phyloP scores from a whole-genome alignment of 1,284 basidiomycete genomes.

The Melanopsichium pennsylvanicum region DNA sequence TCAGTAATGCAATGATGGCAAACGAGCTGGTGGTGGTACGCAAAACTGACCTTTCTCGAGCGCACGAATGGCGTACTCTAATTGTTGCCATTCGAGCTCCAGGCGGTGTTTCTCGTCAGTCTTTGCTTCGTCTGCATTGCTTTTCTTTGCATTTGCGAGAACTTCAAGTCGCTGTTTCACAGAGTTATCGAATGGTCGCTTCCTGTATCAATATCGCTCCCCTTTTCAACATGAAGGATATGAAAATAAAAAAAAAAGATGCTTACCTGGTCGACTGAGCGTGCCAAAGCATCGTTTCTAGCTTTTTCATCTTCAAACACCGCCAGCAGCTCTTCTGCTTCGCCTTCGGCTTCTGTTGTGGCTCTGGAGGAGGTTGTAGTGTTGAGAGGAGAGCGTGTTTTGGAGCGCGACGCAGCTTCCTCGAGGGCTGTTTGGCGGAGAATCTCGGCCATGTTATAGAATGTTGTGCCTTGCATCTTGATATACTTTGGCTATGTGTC shows the following conservation, averaged over 20 bases:
- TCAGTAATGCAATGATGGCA: too few species aligned
- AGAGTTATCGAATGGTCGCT: too few species aligned
- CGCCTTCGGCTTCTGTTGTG: conserved; percentile 7
- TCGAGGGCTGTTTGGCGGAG: conserved; percentile 29
- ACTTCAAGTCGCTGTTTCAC: conserved; percentile 17
- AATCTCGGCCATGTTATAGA: conserved; percentile 28
- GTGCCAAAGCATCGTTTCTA: conserved; percentile 28
- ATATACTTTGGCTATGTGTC: too few species aligned
- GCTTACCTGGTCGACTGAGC: conserved; percentile 21
- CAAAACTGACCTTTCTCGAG: conserved; percentile 37
- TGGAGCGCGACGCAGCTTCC: conserved; percentile 35
- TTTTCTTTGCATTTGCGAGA: conserved; percentile 5
- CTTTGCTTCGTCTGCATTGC: background rate
- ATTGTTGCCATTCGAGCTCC: conserved; percentile 41
- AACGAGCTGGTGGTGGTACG: too few species aligned
- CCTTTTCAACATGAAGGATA: too few species aligned
- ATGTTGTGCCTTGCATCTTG: conserved; percentile 23
- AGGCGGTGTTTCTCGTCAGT: conserved; percentile 4
- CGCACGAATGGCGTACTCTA: conserved; percentile 26
- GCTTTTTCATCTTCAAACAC: conserved; percentile 39
- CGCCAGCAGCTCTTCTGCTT: conserved; percentile 25
- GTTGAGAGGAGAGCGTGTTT: conserved; percentile 26
- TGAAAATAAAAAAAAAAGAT: too few species aligned
- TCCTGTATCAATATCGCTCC: too few species aligned
- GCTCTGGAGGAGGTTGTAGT: conserved; percentile 3